A percentile compares a stretch with the other conserved stretches of the same genome.
Evolutionary conservation across 345 rosid species (phyloP).

Genomic region (Adansonia digitata): DNA sequence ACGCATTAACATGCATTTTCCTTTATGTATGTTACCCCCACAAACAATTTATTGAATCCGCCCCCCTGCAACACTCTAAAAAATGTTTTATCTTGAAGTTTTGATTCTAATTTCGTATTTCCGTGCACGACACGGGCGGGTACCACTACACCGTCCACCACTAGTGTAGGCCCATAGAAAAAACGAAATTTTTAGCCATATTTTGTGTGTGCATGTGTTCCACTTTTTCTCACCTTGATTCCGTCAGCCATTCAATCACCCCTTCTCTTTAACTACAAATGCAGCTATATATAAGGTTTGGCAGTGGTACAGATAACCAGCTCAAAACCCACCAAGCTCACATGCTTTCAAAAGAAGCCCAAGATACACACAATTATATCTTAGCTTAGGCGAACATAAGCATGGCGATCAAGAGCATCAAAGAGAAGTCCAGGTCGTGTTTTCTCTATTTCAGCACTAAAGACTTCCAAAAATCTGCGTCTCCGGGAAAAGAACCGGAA

Average conservation of each 20-base stretch:
- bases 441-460: conserved; percentile 16
- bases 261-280: neutral
- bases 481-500: conserved; percentile 12
- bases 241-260: conserved; percentile 4
- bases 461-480: conserved; percentile 13
- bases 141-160: too few species aligned
- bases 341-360: neutral
- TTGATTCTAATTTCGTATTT: too few species aligned
- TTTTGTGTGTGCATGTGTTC: neutral
- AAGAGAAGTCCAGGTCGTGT: conserved; percentile 4
- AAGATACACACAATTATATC: neutral
- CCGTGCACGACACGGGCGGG: too few species aligned
- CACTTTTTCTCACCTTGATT: neutral
- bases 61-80: too few species aligned
- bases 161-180: neutral
- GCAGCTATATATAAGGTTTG: neutral
- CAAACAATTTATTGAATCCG: too few species aligned
- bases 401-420: conserved; percentile 8
- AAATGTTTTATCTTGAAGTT: too few species aligned
- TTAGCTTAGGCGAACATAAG: neutral
- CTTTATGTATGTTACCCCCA: too few species aligned
- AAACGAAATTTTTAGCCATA: neutral
- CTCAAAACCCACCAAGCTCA: neutral
- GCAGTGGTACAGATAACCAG: too few species aligned
- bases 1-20: too few species aligned